Percentiles rank a stretch among this genome's conserved stretches.
Evolutionary conservation across 2,329 filamentous ascomycete species (phyloP).

Genomic region (Beauveria asiatica): DNA sequence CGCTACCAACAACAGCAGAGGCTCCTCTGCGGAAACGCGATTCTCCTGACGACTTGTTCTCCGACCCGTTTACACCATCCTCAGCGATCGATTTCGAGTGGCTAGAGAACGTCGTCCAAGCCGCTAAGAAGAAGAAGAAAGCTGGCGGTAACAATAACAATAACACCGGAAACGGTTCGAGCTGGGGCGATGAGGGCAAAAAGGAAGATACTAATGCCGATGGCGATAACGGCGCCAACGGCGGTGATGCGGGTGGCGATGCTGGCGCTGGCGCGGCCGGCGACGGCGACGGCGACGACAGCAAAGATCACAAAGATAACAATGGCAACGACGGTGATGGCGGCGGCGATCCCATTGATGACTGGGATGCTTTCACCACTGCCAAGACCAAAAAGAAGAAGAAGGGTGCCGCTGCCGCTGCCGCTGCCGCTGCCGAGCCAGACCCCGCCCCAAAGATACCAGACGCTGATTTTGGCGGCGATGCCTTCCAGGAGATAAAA

Average conservation of each 20-base stretch:
- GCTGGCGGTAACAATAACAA: slow-evolving; percentile 10
- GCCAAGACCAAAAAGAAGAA: slow-evolving; percentile 33
- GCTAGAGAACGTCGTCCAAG: slow-evolving; percentile 13
- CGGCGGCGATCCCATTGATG: slow-evolving; percentile 25
- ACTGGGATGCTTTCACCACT: slow-evolving; percentile 21
- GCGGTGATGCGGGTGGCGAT: slow-evolving; percentile 15
- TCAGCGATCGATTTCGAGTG: slow-evolving; percentile 16
- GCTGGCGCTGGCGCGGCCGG: slow-evolving; percentile 17
- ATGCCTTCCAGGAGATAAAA: slow-evolving; percentile 58
- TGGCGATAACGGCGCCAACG: slow-evolving; percentile 12
- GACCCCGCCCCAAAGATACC: slow-evolving; percentile 21
- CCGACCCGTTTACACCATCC: slow-evolving; percentile 17
- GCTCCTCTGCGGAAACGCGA: neutral
- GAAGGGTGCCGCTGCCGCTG: slow-evolving; percentile 14
- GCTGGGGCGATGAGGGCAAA: slow-evolving; percentile 11
- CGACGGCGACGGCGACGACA: slow-evolving; percentile 15
- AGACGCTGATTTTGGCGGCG: slow-evolving; percentile 36
- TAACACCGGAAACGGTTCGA: slow-evolving; percentile 4
- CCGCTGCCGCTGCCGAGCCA: slow-evolving; percentile 12
- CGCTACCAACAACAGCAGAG: neutral
- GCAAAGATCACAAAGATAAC: slow-evolving; percentile 12
- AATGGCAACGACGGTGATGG: slow-evolving; percentile 23
- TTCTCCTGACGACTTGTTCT: slow-evolving; percentile 12
- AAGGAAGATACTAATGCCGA: slow-evolving; percentile 4
- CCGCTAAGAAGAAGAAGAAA: slow-evolving; percentile 17